Base-by-base conservation (phyloP, 208 protist species). In the Crithidia brevicula region DNA sequence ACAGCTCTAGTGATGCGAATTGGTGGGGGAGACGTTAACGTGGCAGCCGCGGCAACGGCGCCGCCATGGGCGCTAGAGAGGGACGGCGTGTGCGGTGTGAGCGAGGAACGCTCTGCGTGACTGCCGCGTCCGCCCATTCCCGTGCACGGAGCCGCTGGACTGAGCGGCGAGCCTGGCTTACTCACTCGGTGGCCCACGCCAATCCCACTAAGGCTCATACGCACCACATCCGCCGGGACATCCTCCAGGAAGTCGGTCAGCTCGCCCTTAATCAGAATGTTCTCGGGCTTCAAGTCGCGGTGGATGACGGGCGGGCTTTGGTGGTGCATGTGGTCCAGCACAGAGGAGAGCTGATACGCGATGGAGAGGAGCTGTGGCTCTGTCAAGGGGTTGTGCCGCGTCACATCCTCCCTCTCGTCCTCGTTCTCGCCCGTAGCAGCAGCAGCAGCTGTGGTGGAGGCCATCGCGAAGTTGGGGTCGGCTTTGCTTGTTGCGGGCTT, bases 271-370 rank as follows among this genome's bases (percentile, higher is more conserved):
- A 96, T 86, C 1, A 96, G 81, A 15, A 96, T 89, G 78, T 98
- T 98, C 75, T 98, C 96, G 8, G 94, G 95, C 77, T 99, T 99
- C 38, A 99, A 70, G 72, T 99, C 98, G 58, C 98, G 98, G 76
- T 99, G 98, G 59, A 99, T 97, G 60, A 99, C 95, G 34, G 95
- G 88, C n/a, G 98, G 85, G 65, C 84, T 93, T 51, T 93, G 88
- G 16, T 83, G 78, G 74, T 96, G 91, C 52, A 96, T 79, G 69
- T 90, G 71, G n/a, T 67, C 51, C 6, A 96, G 72, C 18, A 91
- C 86, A 6, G 73, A 85, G 62, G 83, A 72, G 5, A 94, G 67
- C 68, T 96, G 91, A 54, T 84, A 91, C 6, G 86, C 88, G 57
- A 96, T 93, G 5, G 83, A 94, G 3, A 91, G 66, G 28, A 96